A percentile compares a stretch with the other conserved stretches of the same genome.
phyloP scores from a whole-genome alignment of 2,329 filamentous ascomycete genomes.

The Sporothrix luriei region DNA sequence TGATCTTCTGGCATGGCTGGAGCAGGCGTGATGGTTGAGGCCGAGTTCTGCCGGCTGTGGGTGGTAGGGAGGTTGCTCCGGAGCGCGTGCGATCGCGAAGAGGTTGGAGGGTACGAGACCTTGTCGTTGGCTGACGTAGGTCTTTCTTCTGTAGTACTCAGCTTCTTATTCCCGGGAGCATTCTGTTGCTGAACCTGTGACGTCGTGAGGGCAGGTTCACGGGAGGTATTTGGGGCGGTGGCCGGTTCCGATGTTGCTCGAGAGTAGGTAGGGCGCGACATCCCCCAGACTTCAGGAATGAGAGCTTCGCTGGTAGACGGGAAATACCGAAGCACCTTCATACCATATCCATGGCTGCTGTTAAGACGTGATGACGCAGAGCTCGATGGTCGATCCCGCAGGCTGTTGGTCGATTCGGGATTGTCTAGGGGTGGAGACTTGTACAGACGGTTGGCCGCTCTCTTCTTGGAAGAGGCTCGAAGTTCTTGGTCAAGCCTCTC shows the following conservation, averaged over 20 bases:
- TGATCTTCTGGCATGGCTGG: slow-evolving; percentile 32
- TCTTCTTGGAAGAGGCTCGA: slow-evolving; percentile 35
- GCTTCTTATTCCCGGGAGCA: not conserved
- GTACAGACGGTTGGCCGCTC: slow-evolving; percentile 43
- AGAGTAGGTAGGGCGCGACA: not conserved
- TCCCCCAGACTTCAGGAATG: slow-evolving; percentile 26
- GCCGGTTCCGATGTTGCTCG: slow-evolving; percentile 1
- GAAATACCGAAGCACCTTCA: slow-evolving; percentile 12
- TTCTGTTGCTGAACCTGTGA: not conserved
- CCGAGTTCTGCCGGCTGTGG: slow-evolving; percentile 36
- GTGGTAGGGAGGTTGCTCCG: slow-evolving; percentile 34
- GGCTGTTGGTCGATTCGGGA: slow-evolving; percentile 35
- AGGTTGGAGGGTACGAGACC: slow-evolving; percentile 39
- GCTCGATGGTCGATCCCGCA: slow-evolving; percentile 19
- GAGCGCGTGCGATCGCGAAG: slow-evolving; percentile 42
- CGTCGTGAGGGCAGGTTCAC: not conserved
- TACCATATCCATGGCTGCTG: slow-evolving; percentile 18
- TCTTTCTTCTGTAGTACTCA: not conserved
- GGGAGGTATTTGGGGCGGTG: not conserved
- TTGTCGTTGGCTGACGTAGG: slow-evolving; percentile 25
- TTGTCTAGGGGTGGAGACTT: slow-evolving; percentile 43
- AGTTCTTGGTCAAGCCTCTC: slow-evolving; percentile 38
- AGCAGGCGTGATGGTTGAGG: slow-evolving; percentile 11
- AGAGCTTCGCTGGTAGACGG: slow-evolving; percentile 2
- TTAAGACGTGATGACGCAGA: slow-evolving; percentile 13